Evolutionary conservation across 345 rosid genomes (phyloP).

Genomic region (Trapa bicornis): DNA sequence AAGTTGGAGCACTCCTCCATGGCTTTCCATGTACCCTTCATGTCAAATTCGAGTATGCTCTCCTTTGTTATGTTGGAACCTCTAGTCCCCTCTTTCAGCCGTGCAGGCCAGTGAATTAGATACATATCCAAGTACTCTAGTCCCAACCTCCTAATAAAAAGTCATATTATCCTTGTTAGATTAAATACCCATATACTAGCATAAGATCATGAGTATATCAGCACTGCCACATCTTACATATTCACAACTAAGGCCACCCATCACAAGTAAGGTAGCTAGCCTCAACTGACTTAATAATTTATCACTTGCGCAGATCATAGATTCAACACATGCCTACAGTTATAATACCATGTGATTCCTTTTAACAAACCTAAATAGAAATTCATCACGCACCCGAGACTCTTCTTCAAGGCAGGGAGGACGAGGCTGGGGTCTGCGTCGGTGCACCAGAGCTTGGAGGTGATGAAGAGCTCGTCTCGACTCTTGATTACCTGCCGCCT

Average conservation of each 20-base stretch:
- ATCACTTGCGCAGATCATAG: no score
- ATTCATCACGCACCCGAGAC: not conserved
- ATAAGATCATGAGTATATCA: no score
- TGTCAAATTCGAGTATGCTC: constrained; percentile 13
- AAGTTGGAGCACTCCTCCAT: constrained; percentile 29
- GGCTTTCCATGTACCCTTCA: constrained; percentile 23
- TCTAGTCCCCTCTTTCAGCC: constrained; percentile 6
- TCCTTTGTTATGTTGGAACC: not conserved
- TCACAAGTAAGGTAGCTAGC: no score
- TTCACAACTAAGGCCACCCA: no score
- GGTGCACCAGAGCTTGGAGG: constrained; percentile 2
- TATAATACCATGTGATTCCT: no score
- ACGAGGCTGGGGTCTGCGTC: not conserved
- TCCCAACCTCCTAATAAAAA: constrained; percentile 15
- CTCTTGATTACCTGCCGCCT: not conserved
- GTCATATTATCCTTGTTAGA: no score
- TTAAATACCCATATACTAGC: no score
- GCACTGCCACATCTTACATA: no score
- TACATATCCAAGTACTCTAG: constrained; percentile 24
- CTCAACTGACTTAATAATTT: no score
- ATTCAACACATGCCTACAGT: no score
- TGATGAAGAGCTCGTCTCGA: not conserved
- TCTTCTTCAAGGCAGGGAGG: not conserved
- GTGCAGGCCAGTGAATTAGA: constrained; percentile 19
- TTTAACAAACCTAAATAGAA: no score